phyloP scores from a whole-genome alignment of 192 early-diverging fungal species.

The Mortierella hygrophila region DNA sequence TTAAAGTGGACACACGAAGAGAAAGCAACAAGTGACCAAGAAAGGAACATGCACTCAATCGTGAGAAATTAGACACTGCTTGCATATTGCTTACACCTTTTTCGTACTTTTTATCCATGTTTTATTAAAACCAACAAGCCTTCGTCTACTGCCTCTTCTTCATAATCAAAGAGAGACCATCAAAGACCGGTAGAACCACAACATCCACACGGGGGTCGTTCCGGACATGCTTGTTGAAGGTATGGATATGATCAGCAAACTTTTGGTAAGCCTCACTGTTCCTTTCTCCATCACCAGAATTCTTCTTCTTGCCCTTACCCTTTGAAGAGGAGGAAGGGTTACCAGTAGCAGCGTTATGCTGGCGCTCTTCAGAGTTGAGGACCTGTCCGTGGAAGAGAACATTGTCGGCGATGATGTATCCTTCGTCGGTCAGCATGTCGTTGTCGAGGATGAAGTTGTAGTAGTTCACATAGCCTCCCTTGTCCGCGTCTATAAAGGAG shows the following conservation, averaged over 20 bases:
- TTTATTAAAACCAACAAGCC: neutral
- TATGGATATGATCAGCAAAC: slow-evolving; percentile 57
- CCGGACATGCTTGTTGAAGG: slow-evolving; percentile 74
- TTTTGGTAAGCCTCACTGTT: slow-evolving; percentile 15
- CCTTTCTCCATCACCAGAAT: neutral
- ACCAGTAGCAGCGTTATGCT: neutral
- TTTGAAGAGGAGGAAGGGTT: neutral
- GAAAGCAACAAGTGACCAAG: no score
- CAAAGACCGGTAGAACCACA: slow-evolving; percentile 72
- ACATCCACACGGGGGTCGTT: slow-evolving; percentile 70
- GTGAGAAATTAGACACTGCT: no score
- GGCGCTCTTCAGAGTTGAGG: neutral
- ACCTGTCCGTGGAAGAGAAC: slow-evolving; percentile 34
- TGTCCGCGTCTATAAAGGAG: slow-evolving; percentile 74
- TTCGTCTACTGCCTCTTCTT: slow-evolving; percentile 9
- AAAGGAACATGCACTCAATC: no score
- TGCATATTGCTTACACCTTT: neutral
- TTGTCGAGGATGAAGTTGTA: slow-evolving; percentile 73
- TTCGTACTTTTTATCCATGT: neutral
- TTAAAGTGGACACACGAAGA: no score
- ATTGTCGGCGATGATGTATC: slow-evolving; percentile 80
- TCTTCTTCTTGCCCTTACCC: neutral
- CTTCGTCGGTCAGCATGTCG: slow-evolving; percentile 65
- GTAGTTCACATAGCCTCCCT: slow-evolving; percentile 73
- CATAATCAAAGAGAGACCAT: slow-evolving; percentile 66